Evolutionary conservation across 768 basidiomycete genomes (phyloP).

Genomic region (Pulveroboletus frians): DNA sequence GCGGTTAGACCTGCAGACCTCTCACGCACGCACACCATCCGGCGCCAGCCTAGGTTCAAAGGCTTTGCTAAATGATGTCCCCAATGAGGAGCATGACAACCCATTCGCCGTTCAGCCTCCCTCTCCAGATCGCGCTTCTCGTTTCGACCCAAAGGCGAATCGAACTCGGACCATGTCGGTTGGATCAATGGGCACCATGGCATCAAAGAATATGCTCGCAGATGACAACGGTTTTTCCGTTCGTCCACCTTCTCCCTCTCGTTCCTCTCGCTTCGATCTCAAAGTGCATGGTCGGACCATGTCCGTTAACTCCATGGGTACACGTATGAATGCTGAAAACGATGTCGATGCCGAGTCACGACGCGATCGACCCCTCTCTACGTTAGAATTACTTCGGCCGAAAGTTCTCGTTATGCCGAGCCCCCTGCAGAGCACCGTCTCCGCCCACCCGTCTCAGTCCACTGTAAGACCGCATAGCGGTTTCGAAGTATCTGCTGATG

Average conservation of each 20-base stretch:
- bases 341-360: constrained; percentile 35
- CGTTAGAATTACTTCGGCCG: constrained; percentile 75
- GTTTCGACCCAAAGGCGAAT: constrained; percentile 39
- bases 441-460: constrained; percentile 31
- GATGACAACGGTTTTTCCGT: constrained; percentile 65
- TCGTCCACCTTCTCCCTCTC: constrained; percentile 54
- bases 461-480: constrained; percentile 43
- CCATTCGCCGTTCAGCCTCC: constrained; percentile 34
- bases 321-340: constrained; percentile 56
- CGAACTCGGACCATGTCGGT: constrained; percentile 39
- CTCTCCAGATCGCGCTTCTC: constrained; percentile 37
- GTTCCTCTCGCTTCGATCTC: constrained; percentile 77
- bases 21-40: constrained; percentile 47
- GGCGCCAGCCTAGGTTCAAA: constrained; percentile 48
- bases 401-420: constrained; percentile 95
- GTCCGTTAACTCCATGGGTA: constrained; percentile 64
- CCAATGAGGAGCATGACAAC: constrained; percentile 31
- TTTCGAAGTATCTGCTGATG: constrained; percentile 62
- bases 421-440: constrained; percentile 56
- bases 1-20: constrained; percentile 27
- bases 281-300: constrained; percentile 59
- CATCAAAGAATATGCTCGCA: constrained; percentile 31
- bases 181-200: constrained; percentile 41
- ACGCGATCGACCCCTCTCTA: constrained; percentile 62
- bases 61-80: constrained; percentile 36